Percentiles rank a stretch among this genome's conserved stretches.
phyloP scores from a whole-genome alignment of 2,329 filamentous ascomycete species.

The Aspergillus flavus region DNA sequence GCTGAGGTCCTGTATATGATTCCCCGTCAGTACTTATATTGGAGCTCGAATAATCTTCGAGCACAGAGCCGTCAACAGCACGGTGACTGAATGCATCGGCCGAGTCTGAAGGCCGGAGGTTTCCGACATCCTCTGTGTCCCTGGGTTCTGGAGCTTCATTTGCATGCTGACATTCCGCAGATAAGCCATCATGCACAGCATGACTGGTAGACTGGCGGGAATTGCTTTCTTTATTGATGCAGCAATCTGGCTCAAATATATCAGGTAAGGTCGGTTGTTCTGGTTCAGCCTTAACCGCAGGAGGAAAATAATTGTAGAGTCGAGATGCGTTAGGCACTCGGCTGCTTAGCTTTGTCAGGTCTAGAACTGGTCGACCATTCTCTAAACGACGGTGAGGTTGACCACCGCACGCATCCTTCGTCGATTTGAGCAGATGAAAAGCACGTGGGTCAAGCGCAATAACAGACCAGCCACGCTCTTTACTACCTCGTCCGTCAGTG shows the following conservation, averaged over 20 bases:
- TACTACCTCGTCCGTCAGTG: conserved; percentile 18
- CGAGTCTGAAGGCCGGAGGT: conserved; percentile 14
- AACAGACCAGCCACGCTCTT: conserved; percentile 48
- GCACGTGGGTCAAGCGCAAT: conserved; percentile 48
- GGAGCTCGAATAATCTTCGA: conserved; percentile 19
- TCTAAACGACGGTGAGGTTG: conserved; percentile 23
- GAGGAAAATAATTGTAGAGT: conserved; percentile 30
- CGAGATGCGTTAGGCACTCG: conserved; percentile 32
- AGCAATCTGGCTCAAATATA: conserved; percentile 32
- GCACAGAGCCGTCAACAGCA: conserved; percentile 23
- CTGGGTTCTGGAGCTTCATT: not conserved
- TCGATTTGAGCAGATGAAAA: conserved; percentile 39
- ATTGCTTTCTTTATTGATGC: conserved; percentile 15
- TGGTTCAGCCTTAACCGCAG: conserved; percentile 21
- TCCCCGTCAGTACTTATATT: conserved; percentile 17
- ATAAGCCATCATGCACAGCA: not conserved
- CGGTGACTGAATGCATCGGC: conserved; percentile 22
- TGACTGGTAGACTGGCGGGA: not conserved
- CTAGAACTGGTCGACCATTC: conserved; percentile 27
- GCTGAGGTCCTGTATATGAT: conserved; percentile 11
- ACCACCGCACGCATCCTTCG: conserved; percentile 46
- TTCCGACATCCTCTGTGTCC: not conserved
- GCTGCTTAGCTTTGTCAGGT: conserved; percentile 32
- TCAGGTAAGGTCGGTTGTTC: conserved; percentile 29
- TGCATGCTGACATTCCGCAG: not conserved